Percentiles rank a stretch among this genome's conserved stretches.
Conservation (phyloP, 1,139 yeast species). For the Pichia sp. region DNA sequence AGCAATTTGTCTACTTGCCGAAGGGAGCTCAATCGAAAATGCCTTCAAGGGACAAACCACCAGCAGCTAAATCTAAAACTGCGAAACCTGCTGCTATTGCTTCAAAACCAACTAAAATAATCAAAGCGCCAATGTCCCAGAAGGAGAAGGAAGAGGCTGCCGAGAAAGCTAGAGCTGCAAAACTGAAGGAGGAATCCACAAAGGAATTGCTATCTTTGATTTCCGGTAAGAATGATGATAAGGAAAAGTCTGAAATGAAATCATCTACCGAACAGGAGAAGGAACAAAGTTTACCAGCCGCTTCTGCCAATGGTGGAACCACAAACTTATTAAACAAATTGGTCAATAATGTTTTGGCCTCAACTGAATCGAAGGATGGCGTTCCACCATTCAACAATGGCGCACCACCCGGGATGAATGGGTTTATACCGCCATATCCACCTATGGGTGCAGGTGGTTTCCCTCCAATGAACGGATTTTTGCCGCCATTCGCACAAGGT, state of each 20-base stretch:
- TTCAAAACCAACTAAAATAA: too few species aligned
- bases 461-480: background rate
- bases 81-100: too few species aligned
- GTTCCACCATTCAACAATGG: constrained; percentile 1
- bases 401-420: background rate
- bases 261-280: background rate
- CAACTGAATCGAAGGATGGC: constrained; percentile 21
- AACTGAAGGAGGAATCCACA: background rate
- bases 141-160: too few species aligned
- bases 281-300: background rate
- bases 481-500: constrained; percentile 1
- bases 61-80: background rate
- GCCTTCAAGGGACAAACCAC: background rate
- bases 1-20: constrained; percentile 71
- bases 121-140: too few species aligned
- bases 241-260: background rate
- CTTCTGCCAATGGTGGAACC: constrained; percentile 13
- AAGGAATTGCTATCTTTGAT: background rate
- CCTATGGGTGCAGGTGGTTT: background rate
- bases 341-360: constrained; percentile 29
- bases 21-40: constrained; percentile 29
- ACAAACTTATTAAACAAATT: constrained; percentile 23
- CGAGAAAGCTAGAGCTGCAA: too few species aligned
- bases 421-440: constrained; percentile 6
- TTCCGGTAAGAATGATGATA: background rate